Conservation (phyloP, 345 rosid genomes). For the Linum lewisii region DNA sequence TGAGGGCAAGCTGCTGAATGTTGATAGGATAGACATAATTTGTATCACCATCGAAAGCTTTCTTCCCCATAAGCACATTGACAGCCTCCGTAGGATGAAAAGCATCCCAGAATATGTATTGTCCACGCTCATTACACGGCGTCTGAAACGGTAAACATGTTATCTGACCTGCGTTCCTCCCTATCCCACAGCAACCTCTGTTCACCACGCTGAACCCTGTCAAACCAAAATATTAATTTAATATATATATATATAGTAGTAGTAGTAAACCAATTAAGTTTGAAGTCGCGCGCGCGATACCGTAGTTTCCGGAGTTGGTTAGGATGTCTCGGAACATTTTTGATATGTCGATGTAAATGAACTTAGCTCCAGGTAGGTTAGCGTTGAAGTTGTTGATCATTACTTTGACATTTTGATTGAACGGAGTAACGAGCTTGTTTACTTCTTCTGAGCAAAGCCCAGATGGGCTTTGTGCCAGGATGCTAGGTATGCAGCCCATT, state of each 20-base stretch:
- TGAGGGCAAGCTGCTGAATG: slow-evolving; percentile 53
- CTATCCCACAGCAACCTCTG: slow-evolving; percentile 88
- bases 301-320: slow-evolving; percentile 39
- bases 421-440: slow-evolving; percentile 63
- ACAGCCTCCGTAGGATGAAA: slow-evolving; percentile 96
- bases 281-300: slow-evolving; percentile 22
- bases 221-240: neutral
- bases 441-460: slow-evolving; percentile 78
- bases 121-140: slow-evolving; percentile 61
- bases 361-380: slow-evolving; percentile 53
- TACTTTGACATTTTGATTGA: slow-evolving; percentile 66
- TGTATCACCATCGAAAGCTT: slow-evolving; percentile 58
- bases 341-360: slow-evolving; percentile 53
- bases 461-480: slow-evolving; percentile 56
- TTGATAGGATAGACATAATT: slow-evolving; percentile 61
- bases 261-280: neutral
- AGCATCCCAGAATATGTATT: slow-evolving; percentile 91
- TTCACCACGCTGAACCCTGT: slow-evolving; percentile 64
- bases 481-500: slow-evolving; percentile 98
- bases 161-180: slow-evolving; percentile 78
- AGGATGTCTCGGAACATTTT: slow-evolving; percentile 53
- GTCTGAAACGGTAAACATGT: slow-evolving; percentile 91
- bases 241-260: too few relatives aligned
- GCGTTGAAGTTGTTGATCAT: slow-evolving; percentile 57
- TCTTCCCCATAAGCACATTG: slow-evolving; percentile 61